Evolutionary conservation across 1,284 basidiomycete species (phyloP).

Genomic region (Ceratobasidium sp.): DNA sequence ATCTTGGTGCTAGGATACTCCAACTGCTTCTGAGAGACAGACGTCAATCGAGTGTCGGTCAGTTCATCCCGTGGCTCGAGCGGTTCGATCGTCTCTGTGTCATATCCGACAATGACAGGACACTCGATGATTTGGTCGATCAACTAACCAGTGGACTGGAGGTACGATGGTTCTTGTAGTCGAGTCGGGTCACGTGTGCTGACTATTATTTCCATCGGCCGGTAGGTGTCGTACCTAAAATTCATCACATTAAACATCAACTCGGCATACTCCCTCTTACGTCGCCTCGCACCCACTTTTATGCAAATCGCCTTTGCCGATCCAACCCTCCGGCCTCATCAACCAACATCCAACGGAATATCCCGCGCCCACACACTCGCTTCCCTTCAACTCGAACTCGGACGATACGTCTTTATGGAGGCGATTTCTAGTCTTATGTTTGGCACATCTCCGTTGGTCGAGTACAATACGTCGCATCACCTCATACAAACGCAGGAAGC

Average conservation of each 20-base stretch:
- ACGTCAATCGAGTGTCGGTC: neutral
- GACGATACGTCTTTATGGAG: conserved; percentile 36
- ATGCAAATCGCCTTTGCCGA: conserved; percentile 15
- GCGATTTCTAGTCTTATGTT: conserved; percentile 11
- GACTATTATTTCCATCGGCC: neutral
- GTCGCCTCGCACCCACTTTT: conserved; percentile 3
- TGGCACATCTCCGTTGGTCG: conserved; percentile 26
- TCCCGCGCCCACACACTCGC: conserved; percentile 21
- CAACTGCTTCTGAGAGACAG: neutral
- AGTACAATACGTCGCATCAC: conserved; percentile 24
- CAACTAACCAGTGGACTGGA: neutral
- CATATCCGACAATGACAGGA: neutral
- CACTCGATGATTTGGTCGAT: conserved; percentile 5
- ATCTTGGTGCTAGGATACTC: conserved; percentile 8
- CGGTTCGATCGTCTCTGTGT: neutral
- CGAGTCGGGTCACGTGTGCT: neutral
- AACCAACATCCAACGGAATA: neutral
- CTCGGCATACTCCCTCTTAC: neutral
- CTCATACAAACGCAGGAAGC: neutral
- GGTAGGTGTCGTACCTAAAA: conserved; percentile 1
- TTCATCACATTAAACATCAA: neutral
- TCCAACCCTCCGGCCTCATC: conserved; percentile 5
- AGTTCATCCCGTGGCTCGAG: neutral
- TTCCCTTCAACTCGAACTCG: conserved; percentile 7
- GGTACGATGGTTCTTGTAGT: neutral